Conservation (phyloP, 164 flowering plant genomes). For the Macadamia tetraphylla region DNA sequence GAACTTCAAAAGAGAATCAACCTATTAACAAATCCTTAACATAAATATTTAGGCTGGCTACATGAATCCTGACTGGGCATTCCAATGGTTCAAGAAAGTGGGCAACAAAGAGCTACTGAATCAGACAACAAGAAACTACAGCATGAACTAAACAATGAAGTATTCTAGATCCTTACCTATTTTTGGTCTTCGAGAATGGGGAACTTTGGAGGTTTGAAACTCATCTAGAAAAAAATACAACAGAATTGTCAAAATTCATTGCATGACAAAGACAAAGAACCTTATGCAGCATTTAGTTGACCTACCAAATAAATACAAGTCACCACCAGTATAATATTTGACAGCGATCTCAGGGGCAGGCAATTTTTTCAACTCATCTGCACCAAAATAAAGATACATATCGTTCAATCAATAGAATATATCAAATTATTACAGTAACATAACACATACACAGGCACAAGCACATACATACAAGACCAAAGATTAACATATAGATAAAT, state of each 20-base stretch:
- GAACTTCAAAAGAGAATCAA: too few relatives aligned
- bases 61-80: too few relatives aligned
- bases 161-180: slow-evolving; percentile 44
- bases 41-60: too few relatives aligned
- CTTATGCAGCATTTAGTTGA: not conserved
- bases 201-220: slow-evolving; percentile 80
- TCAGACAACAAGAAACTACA: not conserved
- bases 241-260: slow-evolving; percentile 5
- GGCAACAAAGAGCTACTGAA: not conserved
- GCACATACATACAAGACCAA: not conserved
- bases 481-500: not conserved
- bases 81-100: too few relatives aligned
- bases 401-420: not conserved
- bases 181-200: slow-evolving; percentile 75
- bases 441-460: not conserved
- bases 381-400: slow-evolving; percentile 1
- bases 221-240: slow-evolving; percentile 55
- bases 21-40: too few relatives aligned
- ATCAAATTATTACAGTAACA: not conserved
- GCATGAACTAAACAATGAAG: not conserved
- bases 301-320: slow-evolving; percentile 91
- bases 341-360: slow-evolving; percentile 90
- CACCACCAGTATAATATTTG: slow-evolving; percentile 81
- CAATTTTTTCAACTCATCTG: slow-evolving; percentile 69
- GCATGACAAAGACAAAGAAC: not conserved